Percentiles rank a stretch among this genome's conserved stretches.
These are phyloP conservation scores for Dictyostelium citrinum DNA, from an alignment of 78 protist species.

Conservation along the genomic window DNA sequence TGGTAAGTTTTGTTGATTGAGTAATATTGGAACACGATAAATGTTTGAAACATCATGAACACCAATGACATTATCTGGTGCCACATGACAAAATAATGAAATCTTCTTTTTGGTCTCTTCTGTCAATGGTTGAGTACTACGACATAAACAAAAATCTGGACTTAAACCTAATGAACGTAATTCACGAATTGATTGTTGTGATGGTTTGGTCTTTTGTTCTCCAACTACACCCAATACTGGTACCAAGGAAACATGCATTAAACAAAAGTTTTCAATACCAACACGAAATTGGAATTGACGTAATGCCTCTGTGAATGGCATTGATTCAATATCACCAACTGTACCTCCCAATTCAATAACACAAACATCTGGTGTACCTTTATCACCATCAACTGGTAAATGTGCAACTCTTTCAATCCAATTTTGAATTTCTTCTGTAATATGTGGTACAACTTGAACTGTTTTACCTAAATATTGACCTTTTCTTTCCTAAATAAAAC, in stretches of 20 bases:
- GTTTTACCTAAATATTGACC: constrained; percentile 99
- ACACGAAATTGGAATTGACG: constrained; percentile 95
- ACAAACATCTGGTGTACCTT: constrained; percentile 91
- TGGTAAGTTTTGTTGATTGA: constrained; percentile 72
- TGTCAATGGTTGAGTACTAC: constrained; percentile 81
- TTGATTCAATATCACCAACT: constrained; percentile 98
- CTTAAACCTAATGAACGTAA: constrained; percentile 93
- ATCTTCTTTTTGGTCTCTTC: constrained; percentile 82
- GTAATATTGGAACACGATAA: constrained; percentile 93
- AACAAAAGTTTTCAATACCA: constrained; percentile 88
- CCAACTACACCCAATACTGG: constrained; percentile 91
- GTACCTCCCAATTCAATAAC: constrained; percentile 97
- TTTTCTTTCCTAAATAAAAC: constrained; percentile 83
- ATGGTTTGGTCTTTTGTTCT: constrained; percentile 99
- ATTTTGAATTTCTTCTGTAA: constrained; percentile 91
- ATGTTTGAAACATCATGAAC: constrained; percentile 93
- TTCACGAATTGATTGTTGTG: constrained; percentile 93
- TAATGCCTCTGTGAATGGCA: constrained; percentile 98
- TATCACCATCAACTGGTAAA: constrained; percentile 87
- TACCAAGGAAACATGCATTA: constrained; percentile 86
- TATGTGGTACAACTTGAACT: constrained; percentile 99
- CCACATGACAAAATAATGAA: constrained; percentile 94
- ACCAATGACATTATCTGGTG: constrained; percentile 78
- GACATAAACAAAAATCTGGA: constrained; percentile 96
- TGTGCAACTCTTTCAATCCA: constrained; percentile 96